Conservation (phyloP, 2,329 filamentous ascomycete species). For the Ploettnerulaceae sp. region DNA sequence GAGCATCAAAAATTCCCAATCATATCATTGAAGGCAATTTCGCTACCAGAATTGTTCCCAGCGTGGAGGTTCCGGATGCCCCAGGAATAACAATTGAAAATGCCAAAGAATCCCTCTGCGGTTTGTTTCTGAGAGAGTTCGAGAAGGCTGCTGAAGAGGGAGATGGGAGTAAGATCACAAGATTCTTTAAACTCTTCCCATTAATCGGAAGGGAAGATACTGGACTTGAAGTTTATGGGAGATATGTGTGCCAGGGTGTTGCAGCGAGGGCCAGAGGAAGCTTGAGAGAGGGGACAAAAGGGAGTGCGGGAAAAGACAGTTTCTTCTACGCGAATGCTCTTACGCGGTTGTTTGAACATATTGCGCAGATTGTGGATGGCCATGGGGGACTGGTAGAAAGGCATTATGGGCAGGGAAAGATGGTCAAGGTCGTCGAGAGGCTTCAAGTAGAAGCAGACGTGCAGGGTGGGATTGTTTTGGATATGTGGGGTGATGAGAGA, state of each 20-base stretch:
- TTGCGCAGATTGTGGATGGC: constrained; percentile 90
- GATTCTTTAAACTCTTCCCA: constrained; percentile 98
- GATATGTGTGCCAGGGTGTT: constrained; percentile 94
- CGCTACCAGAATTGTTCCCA: constrained; percentile 88
- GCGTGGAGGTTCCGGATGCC: constrained; percentile 88
- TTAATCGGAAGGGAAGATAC: constrained; percentile 85
- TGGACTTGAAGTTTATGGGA: constrained; percentile 89
- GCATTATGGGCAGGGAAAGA: constrained; percentile 88
- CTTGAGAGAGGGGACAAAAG: constrained; percentile 62
- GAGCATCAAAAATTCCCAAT: constrained; percentile 75
- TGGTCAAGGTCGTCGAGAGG: constrained; percentile 89
- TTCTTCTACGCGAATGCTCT: constrained; percentile 90
- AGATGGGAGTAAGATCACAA: constrained; percentile 84
- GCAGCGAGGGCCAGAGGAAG: constrained; percentile 76
- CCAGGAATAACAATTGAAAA: constrained; percentile 82
- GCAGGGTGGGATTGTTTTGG: constrained; percentile 90
- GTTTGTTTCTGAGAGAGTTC: constrained; percentile 88
- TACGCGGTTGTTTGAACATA: constrained; percentile 93
- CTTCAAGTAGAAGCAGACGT: constrained; percentile 93
- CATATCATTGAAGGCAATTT: constrained; percentile 80
- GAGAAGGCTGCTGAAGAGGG: constrained; percentile 82
- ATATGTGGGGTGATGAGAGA: constrained; percentile 91
- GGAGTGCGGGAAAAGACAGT: constrained; percentile 61
- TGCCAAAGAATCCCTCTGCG: constrained; percentile 84
- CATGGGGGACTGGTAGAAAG: constrained; percentile 88